Evolutionary conservation across 2,329 filamentous ascomycete genomes (phyloP), one percentile per base, ranked within the genome.

Genomic region (Biscogniauxia mediterranea): DNA sequence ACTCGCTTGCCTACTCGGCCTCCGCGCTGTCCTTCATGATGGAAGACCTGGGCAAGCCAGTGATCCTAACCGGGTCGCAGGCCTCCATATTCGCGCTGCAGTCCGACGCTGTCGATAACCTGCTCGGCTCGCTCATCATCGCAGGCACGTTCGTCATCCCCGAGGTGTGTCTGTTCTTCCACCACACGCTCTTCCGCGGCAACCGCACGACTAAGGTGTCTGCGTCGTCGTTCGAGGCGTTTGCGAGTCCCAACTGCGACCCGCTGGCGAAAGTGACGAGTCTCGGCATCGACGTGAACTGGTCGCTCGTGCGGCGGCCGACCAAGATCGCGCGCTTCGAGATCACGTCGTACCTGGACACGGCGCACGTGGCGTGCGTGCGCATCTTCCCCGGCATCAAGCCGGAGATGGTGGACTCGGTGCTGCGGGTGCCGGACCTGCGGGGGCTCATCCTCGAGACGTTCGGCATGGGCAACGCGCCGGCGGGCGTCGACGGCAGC

Each of bases 11-110:
- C 19, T 97, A 97, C 77, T 95, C 92, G 4, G 91, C 91, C 64
- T 96, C 92, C 5, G 93, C 93, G 3, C 81, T 97, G 61, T 95
- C 91, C 68, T 97, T 97, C 79, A 96, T 97, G 91, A 85, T 97
- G 74, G 66, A 73, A 70, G 92, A 96, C 71, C 82, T 97, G 15
- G 93, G 92, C 56, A 97, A 97, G 79, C 92, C 93, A 1, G 91
- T 97, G 32, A 89, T 97, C 58, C 81, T 97, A 55, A 97, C 93
- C 0, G 89, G 89, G 1, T 90, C 88, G 2, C 89, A 92, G 73
- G 90, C 93, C 0, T 92, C 92, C 54, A 97, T 97, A 83, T 90
- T 95, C 69, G 89, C 93, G 63, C 85, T 96, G 25, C 93, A 97
- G 76, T 95, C 90, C 56, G 93, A 97, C 75, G 93, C 93, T 9